Base-by-base conservation (phyloP, 805 yeast species). In the Candida nitratophila region DNA sequence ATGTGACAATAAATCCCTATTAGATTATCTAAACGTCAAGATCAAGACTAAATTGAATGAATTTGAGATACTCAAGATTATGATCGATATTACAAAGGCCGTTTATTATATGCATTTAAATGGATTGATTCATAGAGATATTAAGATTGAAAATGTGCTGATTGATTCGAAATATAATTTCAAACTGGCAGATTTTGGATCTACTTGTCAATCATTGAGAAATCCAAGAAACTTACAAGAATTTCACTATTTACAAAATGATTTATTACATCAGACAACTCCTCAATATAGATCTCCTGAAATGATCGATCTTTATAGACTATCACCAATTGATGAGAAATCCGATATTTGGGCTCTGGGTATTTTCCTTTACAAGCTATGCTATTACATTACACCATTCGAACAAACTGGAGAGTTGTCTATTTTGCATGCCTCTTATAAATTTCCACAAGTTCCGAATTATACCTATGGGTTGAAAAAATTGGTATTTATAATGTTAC, bases 261-360 rank as follows among this genome's bases (percentile, higher is more conserved):
- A 91, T 60, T 79, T 91, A 44, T 76, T 87, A 55, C 79, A 82
- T 50, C 95, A 91, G 58, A 91, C 99, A 0, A 91, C 99, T 4
- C 96, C 96, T 15, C 99, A 93, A 63, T 91, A 91, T 60, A 71
- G 99, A 50, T 73, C 95, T 0, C 99, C 99, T 0, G 99, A 91
- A 60, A 93, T 91, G 98, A 77, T 91, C 45, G 97, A 91, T 63
- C 71, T 90, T 22, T 83, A 83, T 59, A 70, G 88, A 39, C 86
- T 89, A 7, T 67, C 80, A 39, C 93, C 96, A 2, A 85, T 91
- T 35, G 93, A 91, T 63, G 95, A 90, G 55, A 88, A 88, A 63
- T 74, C 91, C 8, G 99, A 91, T 65, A 86, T 91, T 40, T 91
- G 99, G 99, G 99, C 99, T 0, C 67, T 91, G 40, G 99, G 99